A percentile compares a stretch with the other conserved stretches of the same genome.
Evolutionary conservation across 805 yeast species (phyloP).

Genomic region (Wickerhamomyces ciferrii): DNA sequence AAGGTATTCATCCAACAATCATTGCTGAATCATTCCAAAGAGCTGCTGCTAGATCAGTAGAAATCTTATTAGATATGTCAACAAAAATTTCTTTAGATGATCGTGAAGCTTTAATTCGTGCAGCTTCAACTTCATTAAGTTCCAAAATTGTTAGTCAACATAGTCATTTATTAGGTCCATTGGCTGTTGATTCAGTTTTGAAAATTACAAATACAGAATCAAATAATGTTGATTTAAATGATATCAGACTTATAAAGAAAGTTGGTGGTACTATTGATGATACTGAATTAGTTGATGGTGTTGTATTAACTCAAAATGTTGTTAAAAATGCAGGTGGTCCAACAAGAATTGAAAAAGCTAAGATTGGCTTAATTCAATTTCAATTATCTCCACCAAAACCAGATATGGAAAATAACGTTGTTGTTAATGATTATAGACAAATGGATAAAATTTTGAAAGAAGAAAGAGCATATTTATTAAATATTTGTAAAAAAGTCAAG

Average conservation of each 20-base stretch:
- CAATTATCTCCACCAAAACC: conserved; percentile 95
- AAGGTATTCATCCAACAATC: conserved; percentile 93
- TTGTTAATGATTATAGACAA: conserved; percentile 96
- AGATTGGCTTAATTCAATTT: conserved; percentile 81
- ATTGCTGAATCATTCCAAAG: conserved; percentile 94
- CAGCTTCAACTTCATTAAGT: conserved; percentile 90
- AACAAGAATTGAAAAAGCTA: conserved; percentile 88
- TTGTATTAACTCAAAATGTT: conserved; percentile 87
- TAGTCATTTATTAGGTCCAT: conserved; percentile 79
- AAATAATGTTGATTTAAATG: conserved; percentile 76
- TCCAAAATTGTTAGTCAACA: conserved; percentile 96
- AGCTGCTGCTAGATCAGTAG: conserved; percentile 77
- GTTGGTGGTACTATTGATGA: conserved; percentile 98
- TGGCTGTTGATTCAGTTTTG: conserved; percentile 90
- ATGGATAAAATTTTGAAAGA: conserved; percentile 98
- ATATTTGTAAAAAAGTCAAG: conserved; percentile 93
- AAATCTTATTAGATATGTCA: conserved; percentile 80
- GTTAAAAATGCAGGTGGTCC: conserved; percentile 94
- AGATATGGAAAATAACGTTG: conserved; percentile 91
- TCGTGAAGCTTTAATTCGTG: conserved; percentile 78
- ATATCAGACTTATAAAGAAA: conserved; percentile 86
- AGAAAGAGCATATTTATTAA: conserved; percentile 91
- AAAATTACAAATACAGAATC: conserved; percentile 60
- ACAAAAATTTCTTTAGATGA: conserved; percentile 74
- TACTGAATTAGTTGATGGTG: conserved; percentile 89